These are phyloP conservation scores for Phytophthora europaea DNA, from an alignment of 352 stramenopile species.

Conservation along the genomic window DNA sequence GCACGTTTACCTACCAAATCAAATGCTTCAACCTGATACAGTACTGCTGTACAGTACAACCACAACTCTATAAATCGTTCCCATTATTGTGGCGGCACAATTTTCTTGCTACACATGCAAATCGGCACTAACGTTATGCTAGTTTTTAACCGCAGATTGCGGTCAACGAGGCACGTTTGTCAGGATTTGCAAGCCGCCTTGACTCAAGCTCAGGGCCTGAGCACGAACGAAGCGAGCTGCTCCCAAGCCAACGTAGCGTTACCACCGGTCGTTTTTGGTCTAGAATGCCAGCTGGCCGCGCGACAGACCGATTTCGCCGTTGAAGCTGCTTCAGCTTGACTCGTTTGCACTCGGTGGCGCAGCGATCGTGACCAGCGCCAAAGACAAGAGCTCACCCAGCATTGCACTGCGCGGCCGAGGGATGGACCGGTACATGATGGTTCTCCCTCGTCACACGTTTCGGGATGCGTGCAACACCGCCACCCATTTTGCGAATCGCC, in stretches of 20 bases:
- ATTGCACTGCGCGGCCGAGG: constrained; percentile 1
- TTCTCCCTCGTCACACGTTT: constrained; percentile 17
- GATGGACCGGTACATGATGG: constrained; percentile 1
- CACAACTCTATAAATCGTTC: no score
- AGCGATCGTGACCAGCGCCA: constrained; percentile 21
- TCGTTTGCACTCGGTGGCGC: constrained; percentile 6
- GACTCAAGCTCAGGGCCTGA: not conserved
- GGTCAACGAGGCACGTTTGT: not conserved
- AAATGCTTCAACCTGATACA: constrained; percentile 6
- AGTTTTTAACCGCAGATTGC: not conserved
- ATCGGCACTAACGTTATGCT: not conserved
- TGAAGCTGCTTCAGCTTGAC: constrained; percentile 31
- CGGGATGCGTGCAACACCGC: constrained; percentile 1
- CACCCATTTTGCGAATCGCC: constrained; percentile 35
- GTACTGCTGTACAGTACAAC: no score
- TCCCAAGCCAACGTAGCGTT: not conserved
- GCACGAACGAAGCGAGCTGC: not conserved
- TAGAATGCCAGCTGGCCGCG: constrained; percentile 4
- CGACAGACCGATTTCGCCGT: constrained; percentile 14
- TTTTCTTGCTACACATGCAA: not conserved
- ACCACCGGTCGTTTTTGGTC: not conserved
- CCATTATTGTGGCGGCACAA: not conserved
- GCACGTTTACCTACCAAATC: not conserved
- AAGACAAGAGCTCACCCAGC: constrained; percentile 32
- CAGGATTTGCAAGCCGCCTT: not conserved